Base-by-base conservation (phyloP, 179 eudicot species). In the Corrigiola litoralis region DNA sequence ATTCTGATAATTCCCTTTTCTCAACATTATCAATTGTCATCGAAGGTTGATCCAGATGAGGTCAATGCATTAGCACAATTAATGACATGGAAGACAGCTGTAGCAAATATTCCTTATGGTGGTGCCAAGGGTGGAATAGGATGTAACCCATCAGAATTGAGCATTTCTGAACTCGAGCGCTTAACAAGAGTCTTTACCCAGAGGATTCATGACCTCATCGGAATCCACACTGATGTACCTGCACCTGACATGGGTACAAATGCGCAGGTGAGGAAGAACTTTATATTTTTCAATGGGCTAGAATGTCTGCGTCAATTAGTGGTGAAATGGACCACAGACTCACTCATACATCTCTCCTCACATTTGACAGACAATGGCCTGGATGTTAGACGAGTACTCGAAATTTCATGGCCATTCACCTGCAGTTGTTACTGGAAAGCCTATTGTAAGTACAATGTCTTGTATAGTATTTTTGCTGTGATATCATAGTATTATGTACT, bases 241-340 rank as follows among this genome's bases (percentile, higher is more conserved):
- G 98, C 98, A 27, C 98, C 98, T 34, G 99, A 94, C 73, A 94
- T 94, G 99, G 99, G 99, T 63, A 94, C 99, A 46, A 88, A 88
- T 75, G 83, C 97, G 5, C 97, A 92, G 95, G 98, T 89, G 63
- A 60, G 48, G 29, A 48, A 11, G 41, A 5, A n/a, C 4, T 13
- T 65, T 40, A 2, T 3, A 9, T 38, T 38, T 12, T 37, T 28
- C n/a, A 13, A 5, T 52, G 53, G 41, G 7, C 32, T 23, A 53
- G 14, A 21, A 14, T 37, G 28, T 38, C 6, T 18, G 42, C 44
- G 50, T 18, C 12, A 31, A 13, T 1, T 45, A 44, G 6, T 53
- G 38, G 23, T 17, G 11, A 55, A 14, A 36, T 14, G 28, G 52
- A 41, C 13, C 31, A 24, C 7, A 13, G 51, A 46, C 32, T 64